Conservation (phyloP, 2,329 filamentous ascomycete species). For the Claviceps capensis region DNA sequence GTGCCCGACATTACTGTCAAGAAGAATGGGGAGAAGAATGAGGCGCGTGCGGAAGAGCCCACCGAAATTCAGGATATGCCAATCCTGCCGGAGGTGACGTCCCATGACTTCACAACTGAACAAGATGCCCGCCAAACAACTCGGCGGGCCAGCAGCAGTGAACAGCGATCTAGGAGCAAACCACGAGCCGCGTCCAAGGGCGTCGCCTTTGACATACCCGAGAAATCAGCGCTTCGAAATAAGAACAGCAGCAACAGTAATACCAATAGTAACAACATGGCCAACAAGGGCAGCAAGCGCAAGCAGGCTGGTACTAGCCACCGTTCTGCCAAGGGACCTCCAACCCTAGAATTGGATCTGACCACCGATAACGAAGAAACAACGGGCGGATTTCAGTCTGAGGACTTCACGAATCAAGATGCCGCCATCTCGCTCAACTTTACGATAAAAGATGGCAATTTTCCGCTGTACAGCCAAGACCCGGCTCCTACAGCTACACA, state of each 20-base stretch:
- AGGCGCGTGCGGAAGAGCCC: conserved; percentile 17
- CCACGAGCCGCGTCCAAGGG: conserved; percentile 11
- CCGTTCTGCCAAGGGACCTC: conserved; percentile 2
- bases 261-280: conserved; percentile 15
- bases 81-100: conserved; percentile 17
- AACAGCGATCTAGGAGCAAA: conserved; percentile 16
- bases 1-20: conserved; percentile 44
- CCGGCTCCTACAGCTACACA: conserved; percentile 7
- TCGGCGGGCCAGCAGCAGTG: conserved; percentile 14
- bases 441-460: conserved; percentile 10
- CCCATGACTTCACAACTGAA: conserved; percentile 19
- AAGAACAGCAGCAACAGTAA: conserved; percentile 9
- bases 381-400: conserved; percentile 19
- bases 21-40: conserved; percentile 27
- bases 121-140: conserved; percentile 15
- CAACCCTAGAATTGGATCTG: conserved; percentile 12
- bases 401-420: conserved; percentile 21
- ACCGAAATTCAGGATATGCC: conserved; percentile 19
- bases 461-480: conserved; percentile 5
- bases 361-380: conserved; percentile 22
- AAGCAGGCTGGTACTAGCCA: conserved; percentile 9
- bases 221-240: conserved; percentile 16
- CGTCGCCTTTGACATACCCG: conserved; percentile 28
- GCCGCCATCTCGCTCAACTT: conserved; percentile 19
- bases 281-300: conserved; percentile 30